Conservation (phyloP, 225 moss, liverwort and hornwort species). For the Sphagnum contortum region DNA sequence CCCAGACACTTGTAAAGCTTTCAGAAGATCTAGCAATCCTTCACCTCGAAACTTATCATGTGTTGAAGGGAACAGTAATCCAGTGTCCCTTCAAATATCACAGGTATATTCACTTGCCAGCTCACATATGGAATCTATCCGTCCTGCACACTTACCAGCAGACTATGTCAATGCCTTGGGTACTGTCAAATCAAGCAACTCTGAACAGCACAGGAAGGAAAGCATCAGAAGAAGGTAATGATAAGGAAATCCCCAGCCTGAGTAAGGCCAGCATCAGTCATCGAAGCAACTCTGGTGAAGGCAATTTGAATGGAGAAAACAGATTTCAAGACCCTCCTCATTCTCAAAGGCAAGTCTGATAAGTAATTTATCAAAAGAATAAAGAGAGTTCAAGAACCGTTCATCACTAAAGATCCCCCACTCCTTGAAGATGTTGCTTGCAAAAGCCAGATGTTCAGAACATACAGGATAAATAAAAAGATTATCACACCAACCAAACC, state of each 20-base stretch:
- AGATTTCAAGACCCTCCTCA: fast-evolving
- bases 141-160: slow-evolving; percentile 23
- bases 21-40: neutral
- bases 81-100: too few species aligned
- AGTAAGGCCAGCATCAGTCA: neutral
- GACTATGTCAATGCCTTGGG: slow-evolving; percentile 4
- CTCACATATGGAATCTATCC: slow-evolving; percentile 11
- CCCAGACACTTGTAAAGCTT: neutral
- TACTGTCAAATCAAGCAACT: neutral
- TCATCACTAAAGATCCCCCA: neutral
- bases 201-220: fast-evolving
- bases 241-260: neutral
- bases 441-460: neutral
- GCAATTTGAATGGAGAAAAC: neutral
- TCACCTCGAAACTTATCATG: too few species aligned
- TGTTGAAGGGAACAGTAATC: too few species aligned
- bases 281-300: neutral
- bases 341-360: neutral
- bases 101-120: slow-evolving; percentile 20
- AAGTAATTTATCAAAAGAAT: neutral
- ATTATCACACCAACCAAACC: too few species aligned
- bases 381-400: neutral
- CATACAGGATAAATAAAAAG: neutral
- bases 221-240: neutral
- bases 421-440: neutral